These are phyloP conservation scores for Ustilago shanxiensis DNA, from an alignment of 1,284 basidiomycete genomes.

Conservation along the genomic window DNA sequence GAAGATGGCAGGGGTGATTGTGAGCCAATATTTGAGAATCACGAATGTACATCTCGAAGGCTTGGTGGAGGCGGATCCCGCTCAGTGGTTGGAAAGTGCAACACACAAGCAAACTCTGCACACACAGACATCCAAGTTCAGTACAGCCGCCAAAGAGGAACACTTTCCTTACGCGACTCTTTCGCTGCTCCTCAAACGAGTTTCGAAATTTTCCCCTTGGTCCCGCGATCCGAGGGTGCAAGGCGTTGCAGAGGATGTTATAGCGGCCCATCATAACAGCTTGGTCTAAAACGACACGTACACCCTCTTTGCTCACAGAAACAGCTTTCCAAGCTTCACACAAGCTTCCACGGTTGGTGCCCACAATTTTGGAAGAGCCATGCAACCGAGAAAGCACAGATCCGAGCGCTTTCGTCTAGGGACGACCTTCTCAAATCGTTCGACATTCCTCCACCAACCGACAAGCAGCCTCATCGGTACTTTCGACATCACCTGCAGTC, in stretches of 20 bases:
- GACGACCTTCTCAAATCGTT: slow-evolving; percentile 11
- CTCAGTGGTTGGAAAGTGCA: slow-evolving; percentile 2
- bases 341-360: slow-evolving; percentile 2
- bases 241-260: not conserved
- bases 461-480: not conserved
- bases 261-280: not conserved
- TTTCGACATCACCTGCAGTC: not conserved
- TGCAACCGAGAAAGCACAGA: slow-evolving; percentile 14
- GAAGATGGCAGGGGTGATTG: not conserved
- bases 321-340: not conserved
- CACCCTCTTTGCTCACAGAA: not conserved
- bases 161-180: slow-evolving; percentile 23
- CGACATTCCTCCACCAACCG: not conserved
- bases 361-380: not conserved
- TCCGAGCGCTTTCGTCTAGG: slow-evolving; percentile 9
- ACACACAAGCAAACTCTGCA: slow-evolving; percentile 12
- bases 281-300: not conserved
- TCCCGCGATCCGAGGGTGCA: slow-evolving; percentile 1
- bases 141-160: not conserved
- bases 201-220: slow-evolving; percentile 4
- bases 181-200: slow-evolving; percentile 2
- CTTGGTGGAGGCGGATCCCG: not conserved
- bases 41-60: not conserved
- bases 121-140: not conserved
- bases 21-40: not conserved